Evolutionary conservation across 169 alveolate species (phyloP).

Genomic region (Theileria luwenshuni): DNA sequence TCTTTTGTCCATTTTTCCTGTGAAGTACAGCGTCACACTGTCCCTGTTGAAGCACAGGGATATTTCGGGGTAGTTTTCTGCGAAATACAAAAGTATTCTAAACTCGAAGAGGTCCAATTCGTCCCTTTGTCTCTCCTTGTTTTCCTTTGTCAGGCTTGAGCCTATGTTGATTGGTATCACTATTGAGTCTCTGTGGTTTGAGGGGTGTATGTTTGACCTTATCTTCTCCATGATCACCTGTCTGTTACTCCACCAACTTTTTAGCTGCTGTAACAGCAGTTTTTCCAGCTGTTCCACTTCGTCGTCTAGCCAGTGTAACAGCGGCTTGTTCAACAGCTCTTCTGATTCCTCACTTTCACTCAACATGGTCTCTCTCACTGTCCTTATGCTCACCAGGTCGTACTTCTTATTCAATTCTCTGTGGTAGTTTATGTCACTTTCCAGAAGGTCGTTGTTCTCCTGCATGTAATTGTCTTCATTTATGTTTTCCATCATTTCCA

Average conservation of each 20-base stretch:
- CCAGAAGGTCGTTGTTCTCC: not conserved
- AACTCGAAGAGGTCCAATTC: conserved; percentile 21
- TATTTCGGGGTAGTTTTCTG: conserved; percentile 33
- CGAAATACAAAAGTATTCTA: conserved; percentile 30
- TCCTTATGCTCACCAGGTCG: not conserved
- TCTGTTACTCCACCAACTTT: conserved; percentile 60
- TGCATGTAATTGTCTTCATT: not conserved
- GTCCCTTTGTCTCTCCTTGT: not conserved
- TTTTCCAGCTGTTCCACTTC: conserved; percentile 25
- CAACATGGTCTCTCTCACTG: not conserved
- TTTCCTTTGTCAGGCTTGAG: not conserved
- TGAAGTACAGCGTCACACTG: conserved; percentile 3
- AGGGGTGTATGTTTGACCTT: conserved; percentile 22
- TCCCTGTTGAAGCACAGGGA: conserved; percentile 4
- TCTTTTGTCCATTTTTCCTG: conserved; percentile 6
- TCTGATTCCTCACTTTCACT: not conserved
- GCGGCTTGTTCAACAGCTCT: conserved; percentile 2
- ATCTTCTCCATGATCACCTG: conserved; percentile 24
- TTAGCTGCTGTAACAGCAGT: conserved; percentile 39
- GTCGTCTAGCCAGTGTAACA: conserved; percentile 10
- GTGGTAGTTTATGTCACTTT: not conserved
- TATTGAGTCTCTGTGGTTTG: conserved; percentile 4
- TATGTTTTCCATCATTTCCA: not conserved
- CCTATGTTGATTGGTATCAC: not conserved
- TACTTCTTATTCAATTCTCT: not conserved